Evolutionary conservation across 176 grass and related monocot species (phyloP), one percentile per base, ranked within the genome.

Genomic region (Bothriochloa decipiens): DNA sequence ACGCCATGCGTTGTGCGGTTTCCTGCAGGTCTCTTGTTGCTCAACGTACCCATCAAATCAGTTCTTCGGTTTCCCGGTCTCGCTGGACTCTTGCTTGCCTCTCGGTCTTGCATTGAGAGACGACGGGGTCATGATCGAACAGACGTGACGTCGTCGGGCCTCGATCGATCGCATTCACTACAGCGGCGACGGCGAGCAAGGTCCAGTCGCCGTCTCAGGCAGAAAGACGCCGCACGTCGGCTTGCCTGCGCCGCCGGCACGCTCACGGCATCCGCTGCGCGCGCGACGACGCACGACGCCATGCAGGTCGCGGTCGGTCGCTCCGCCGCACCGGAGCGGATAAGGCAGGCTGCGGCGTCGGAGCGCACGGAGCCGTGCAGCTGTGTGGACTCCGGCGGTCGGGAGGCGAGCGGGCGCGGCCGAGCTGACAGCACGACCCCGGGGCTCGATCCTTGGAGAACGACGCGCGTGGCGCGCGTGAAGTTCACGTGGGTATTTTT

Each of bases 141-240:
- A 4, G 49, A 53, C 49, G 5, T 18, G 49, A 53, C 49, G 49
- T 53, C 49, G 35, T 36, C 4, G 37, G 3, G 16, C 27, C 3
- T 17, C 47, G 47, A 17, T 9, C 17, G 17, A 37, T 70, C 35
- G 36, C 68, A 70, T 39, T 70, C 42, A 42, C 18, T 42, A 4
- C 67, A 5, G 35, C 10, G 64, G 7, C 15, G 45, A 15, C 43
- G 13, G 10, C 49, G 50, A 53, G 52, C 17, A 17, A 55, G 52
- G 69, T 32, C 29, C 29, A 2, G 29, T 77, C 86, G 11, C 40
- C 16, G 39, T 83, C 80, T 11, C 49, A 4, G 67, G 40, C 49
- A 52, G 70, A 82, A 77, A 88, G 55, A 88, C 15, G 14, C 15
- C 47, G 47, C 47, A 50, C 47, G 47, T 50, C 47, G 47, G 47